Percentiles rank a stretch among this genome's conserved stretches.
Conservation (phyloP, 2,329 filamentous ascomycete genomes). For the Sclerotiophoma versabilis region DNA sequence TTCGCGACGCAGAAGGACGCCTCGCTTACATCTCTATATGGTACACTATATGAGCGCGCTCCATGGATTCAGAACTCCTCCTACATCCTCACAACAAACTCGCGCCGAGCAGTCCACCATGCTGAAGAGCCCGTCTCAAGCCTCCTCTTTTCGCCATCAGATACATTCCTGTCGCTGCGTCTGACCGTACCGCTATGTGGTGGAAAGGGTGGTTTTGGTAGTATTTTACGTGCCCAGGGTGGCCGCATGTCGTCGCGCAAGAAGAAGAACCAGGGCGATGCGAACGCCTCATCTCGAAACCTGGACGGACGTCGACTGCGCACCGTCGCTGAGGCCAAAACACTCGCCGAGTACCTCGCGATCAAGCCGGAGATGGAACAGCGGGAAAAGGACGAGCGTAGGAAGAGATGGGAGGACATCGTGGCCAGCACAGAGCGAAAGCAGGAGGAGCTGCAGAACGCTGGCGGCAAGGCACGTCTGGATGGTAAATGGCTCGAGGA, state of each 20-base stretch:
- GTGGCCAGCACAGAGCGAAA: constrained; percentile 83
- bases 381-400: constrained; percentile 86
- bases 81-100: constrained; percentile 82
- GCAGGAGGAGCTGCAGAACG: constrained; percentile 82
- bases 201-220: constrained; percentile 97
- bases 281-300: constrained; percentile 90
- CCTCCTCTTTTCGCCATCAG: constrained; percentile 63
- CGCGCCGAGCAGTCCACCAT: constrained; percentile 71
- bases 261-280: constrained; percentile 81
- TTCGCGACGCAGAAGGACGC: constrained; percentile 74
- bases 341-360: constrained; percentile 90
- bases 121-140: constrained; percentile 65
- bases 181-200: constrained; percentile 81
- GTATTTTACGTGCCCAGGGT: constrained; percentile 92
- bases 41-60: constrained; percentile 63
- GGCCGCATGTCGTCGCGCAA: constrained; percentile 98
- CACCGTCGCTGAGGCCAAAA: constrained; percentile 94
- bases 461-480: constrained; percentile 68
- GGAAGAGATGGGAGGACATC: constrained; percentile 86
- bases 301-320: constrained; percentile 88
- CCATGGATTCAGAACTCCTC: constrained; percentile 63
- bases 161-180: constrained; percentile 81
- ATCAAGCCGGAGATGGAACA: constrained; percentile 98
- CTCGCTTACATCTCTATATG: constrained; percentile 77
- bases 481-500: constrained; percentile 95